These are phyloP conservation scores for Cyberlindnera petersonii DNA, from an alignment of 805 yeast genomes.

Conservation along the genomic window DNA sequence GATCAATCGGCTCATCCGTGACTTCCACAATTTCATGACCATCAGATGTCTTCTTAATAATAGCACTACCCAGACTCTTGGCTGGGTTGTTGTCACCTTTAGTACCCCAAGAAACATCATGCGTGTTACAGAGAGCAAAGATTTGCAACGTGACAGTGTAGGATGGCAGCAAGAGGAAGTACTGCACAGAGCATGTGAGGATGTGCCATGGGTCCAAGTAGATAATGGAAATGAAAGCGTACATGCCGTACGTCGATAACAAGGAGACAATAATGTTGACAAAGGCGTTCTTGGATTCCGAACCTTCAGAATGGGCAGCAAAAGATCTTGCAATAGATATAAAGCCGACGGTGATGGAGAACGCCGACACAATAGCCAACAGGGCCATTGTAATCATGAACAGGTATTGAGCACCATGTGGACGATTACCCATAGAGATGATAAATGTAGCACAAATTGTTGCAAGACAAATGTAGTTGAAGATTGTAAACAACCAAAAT, in stretches of 20 bases:
- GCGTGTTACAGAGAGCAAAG: slow-evolving; percentile 96
- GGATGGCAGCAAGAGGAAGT: slow-evolving; percentile 84
- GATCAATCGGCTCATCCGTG: slow-evolving; percentile 67
- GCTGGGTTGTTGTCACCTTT: slow-evolving; percentile 84
- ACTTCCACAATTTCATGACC: slow-evolving; percentile 78
- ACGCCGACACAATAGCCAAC: slow-evolving; percentile 73
- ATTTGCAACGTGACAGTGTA: slow-evolving; percentile 91
- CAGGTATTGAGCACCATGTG: slow-evolving; percentile 86
- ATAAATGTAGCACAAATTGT: slow-evolving; percentile 84
- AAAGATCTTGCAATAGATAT: slow-evolving; percentile 66
- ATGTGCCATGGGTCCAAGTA: slow-evolving; percentile 98
- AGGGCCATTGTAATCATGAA: slow-evolving; percentile 71
- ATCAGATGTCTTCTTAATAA: slow-evolving; percentile 62
- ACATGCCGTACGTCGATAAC: slow-evolving; percentile 88
- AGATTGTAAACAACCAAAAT: slow-evolving; percentile 72
- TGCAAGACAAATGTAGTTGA: slow-evolving; percentile 82
- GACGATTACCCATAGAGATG: slow-evolving; percentile 94
- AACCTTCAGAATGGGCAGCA: slow-evolving; percentile 28
- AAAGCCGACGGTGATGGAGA: slow-evolving; percentile 78
- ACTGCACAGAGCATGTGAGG: slow-evolving; percentile 80
- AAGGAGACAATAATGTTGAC: slow-evolving; percentile 79
- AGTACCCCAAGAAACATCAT: slow-evolving; percentile 99
- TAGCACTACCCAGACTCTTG: slow-evolving; percentile 69
- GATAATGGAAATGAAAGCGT: slow-evolving; percentile 72
- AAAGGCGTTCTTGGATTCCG: slow-evolving; percentile 41